These are phyloP conservation scores for Medicago ruthenica DNA, from an alignment of 306 rosid genomes.

Conservation along the genomic window DNA sequence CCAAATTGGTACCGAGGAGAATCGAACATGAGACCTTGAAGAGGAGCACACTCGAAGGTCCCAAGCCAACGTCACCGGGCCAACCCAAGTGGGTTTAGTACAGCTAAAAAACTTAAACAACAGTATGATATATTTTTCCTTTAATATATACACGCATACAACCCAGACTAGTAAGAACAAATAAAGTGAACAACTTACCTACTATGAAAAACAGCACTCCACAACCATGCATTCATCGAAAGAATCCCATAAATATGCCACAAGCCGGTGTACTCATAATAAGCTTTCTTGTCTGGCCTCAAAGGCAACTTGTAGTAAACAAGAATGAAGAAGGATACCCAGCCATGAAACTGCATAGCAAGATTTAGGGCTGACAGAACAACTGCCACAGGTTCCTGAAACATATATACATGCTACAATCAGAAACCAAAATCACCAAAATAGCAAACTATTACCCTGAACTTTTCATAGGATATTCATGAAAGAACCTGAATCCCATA, in stretches of 20 bases:
- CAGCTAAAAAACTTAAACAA: neutral
- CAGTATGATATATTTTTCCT: neutral
- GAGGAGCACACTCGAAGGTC: no score
- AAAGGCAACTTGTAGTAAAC: conserved; percentile 82
- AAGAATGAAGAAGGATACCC: conserved; percentile 96
- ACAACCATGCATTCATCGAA: conserved; percentile 89
- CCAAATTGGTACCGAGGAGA: no score
- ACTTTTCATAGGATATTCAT: conserved; percentile 29
- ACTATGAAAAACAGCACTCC: conserved; percentile 92
- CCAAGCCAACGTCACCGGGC: no score
- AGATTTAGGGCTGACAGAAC: conserved; percentile 90
- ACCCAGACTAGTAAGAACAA: conserved; percentile 23
- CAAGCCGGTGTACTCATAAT: conserved; percentile 85
- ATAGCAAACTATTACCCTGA: conserved; percentile 22
- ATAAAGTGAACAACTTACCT: conserved; percentile 62
- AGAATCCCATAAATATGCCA: conserved; percentile 91
- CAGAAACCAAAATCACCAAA: conserved; percentile 33
- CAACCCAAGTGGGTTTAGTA: no score
- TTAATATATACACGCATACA: neutral
- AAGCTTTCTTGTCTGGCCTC: conserved; percentile 71
- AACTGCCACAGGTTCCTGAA: conserved; percentile 94
- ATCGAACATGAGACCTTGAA: no score
- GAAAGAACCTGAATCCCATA: conserved; percentile 90
- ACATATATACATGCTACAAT: conserved; percentile 38
- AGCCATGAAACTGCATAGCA: conserved; percentile 95